These are phyloP conservation scores for Gloeophyllum trabeum DNA, from an alignment of 768 basidiomycete genomes.

Conservation along the genomic window DNA sequence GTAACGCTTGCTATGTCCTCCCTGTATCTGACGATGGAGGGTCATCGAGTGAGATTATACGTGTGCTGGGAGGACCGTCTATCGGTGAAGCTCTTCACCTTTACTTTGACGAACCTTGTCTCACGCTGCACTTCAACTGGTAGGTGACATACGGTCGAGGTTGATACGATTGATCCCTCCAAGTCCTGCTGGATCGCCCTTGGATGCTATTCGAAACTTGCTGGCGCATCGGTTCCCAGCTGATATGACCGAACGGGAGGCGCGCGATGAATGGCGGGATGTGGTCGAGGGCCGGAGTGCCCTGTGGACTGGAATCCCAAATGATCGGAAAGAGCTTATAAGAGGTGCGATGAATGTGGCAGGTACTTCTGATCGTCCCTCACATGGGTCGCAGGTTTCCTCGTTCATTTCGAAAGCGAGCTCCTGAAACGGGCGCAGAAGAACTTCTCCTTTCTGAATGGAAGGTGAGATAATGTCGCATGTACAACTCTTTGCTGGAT, in stretches of 20 bases:
- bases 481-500: neutral
- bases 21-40: constrained; percentile 96
- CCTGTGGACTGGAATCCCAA: constrained; percentile 80
- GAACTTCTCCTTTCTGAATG: constrained; percentile 88
- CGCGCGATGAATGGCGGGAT: constrained; percentile 84
- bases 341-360: constrained; percentile 39
- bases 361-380: neutral
- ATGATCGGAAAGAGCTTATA: constrained; percentile 85
- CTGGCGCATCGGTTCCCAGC: constrained; percentile 74
- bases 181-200: constrained; percentile 42
- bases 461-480: constrained; percentile 34
- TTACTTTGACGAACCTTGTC: too few relatives aligned
- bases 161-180: constrained; percentile 79
- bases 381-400: constrained; percentile 47
- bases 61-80: constrained; percentile 81
- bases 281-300: constrained; percentile 80
- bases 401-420: constrained; percentile 88
- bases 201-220: constrained; percentile 65
- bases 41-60: constrained; percentile 88
- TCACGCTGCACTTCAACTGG: neutral
- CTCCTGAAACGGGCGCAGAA: constrained; percentile 85
- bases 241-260: constrained; percentile 55
- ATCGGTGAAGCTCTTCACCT: constrained; percentile 37
- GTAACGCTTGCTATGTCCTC: constrained; percentile 67
- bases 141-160: constrained; percentile 84